Conservation (phyloP, 225 moss, liverwort and hornwort genomes). For the Bryum argenteum region DNA sequence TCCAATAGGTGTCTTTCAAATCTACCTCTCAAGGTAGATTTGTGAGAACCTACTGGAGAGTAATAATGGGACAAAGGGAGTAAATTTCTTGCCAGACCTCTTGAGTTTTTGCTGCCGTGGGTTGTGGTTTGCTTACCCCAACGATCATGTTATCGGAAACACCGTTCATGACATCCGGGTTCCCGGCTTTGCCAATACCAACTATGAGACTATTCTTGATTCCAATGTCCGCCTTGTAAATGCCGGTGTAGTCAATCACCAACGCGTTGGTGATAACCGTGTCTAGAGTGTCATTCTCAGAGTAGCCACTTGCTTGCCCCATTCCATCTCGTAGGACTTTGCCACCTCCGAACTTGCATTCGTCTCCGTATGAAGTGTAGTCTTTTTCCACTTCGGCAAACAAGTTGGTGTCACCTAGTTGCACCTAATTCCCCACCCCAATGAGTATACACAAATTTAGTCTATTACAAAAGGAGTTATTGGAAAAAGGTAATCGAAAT, state of each 20-base stretch:
- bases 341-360: slow-evolving; percentile 95
- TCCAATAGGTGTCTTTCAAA: no score
- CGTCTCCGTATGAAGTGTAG: slow-evolving; percentile 71
- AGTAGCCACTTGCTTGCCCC: slow-evolving; percentile 88
- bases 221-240: slow-evolving; percentile 89
- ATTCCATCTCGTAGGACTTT: slow-evolving; percentile 94
- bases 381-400: slow-evolving; percentile 74
- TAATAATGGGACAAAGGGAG: no score
- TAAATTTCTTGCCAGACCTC: no score
- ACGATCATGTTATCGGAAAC: slow-evolving; percentile 68
- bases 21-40: no score
- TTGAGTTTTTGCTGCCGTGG: no score
- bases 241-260: slow-evolving; percentile 78
- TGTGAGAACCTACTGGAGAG: no score
- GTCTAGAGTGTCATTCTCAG: slow-evolving; percentile 56
- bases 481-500: no score
- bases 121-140: slow-evolving; percentile 52
- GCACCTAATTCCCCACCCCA: slow-evolving; percentile 32
- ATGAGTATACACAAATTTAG: no score
- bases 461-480: no score
- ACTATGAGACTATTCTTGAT: slow-evolving; percentile 73
- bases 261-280: slow-evolving; percentile 71
- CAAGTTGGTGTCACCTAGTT: slow-evolving; percentile 83
- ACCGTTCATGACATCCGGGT: slow-evolving; percentile 95
- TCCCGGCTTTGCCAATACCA: slow-evolving; percentile 91